Percentiles rank a stretch among this genome's conserved stretches.
phyloP scores from a whole-genome alignment of 345 rosid genomes.

The Crucihimalaya himalaica region DNA sequence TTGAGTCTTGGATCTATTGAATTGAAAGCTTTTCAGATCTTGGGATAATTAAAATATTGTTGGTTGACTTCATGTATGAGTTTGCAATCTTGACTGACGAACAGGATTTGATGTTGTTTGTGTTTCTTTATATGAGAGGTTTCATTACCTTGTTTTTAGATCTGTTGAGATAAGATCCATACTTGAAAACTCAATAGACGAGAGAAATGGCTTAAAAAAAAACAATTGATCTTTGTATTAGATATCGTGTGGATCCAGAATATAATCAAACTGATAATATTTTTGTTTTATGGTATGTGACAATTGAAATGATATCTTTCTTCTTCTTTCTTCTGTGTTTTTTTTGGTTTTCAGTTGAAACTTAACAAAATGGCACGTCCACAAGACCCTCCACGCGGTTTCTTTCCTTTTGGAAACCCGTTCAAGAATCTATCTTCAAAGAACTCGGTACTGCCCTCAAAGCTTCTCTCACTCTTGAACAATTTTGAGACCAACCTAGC shows the following conservation, averaged over 20 bases:
- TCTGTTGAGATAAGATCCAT: conserved; percentile 6
- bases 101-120: conserved; percentile 4
- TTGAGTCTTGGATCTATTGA: conserved; percentile 32
- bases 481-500: conserved; percentile 37
- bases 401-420: conserved; percentile 45
- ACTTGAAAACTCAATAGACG: neutral
- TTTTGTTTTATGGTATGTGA: neutral
- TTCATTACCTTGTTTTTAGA: neutral
- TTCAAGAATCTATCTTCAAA: conserved; percentile 41
- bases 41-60: neutral
- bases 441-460: conserved; percentile 22
- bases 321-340: neutral
- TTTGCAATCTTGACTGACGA: neutral
- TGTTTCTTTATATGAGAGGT: neutral
- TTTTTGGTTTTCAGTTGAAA: conserved; percentile 7
- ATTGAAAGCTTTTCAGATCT: conserved; percentile 6
- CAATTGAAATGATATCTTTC: neutral
- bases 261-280: neutral
- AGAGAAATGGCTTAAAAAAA: neutral
- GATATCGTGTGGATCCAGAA: neutral
- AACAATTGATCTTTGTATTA: neutral
- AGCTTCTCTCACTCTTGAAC: conserved; percentile 35
- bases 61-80: conserved; percentile 18
- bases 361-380: conserved; percentile 34
- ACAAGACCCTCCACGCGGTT: conserved; percentile 38